Base-by-base conservation (phyloP, 768 basidiomycete species). In the Tylopilus sp. region DNA sequence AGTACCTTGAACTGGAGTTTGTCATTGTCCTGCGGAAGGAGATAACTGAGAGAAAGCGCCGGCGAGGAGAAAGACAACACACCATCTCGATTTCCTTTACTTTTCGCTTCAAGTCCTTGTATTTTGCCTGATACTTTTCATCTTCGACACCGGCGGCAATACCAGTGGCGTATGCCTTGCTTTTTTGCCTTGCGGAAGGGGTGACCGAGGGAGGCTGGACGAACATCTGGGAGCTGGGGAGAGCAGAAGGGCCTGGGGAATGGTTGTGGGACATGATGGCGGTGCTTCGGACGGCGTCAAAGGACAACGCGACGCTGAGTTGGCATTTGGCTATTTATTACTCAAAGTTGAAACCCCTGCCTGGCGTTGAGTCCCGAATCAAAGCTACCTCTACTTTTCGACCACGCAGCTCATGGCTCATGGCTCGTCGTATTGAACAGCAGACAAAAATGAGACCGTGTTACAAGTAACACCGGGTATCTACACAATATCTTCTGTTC, bases 1-100 rank as follows among this genome's bases (percentile, higher is more conserved):
- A 89, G 74, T 33, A 91, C 82, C 69, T 90, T 89, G 77, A 85
- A 83, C 66, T 87, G 82, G 54, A 93, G 79, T 72, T 86, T 90
- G 77, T 92, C 91, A 71, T 93, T 93, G 72, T 92, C 89, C 91
- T 93, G 65, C 37, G 63, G 44, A 40, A 9, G 49, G 46, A 57
- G 28, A 50, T 28, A 2, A 36, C 45, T 16, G 19, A 52, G 30
- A 58, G 47, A 44, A 33, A 49, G 47, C 33, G 54, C 42, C 44
- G 14, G 34, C 37, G 43, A 24, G 22, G 19, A 36, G 30, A 26
- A 31, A 37, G 17, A 38, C 10, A 60, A 81, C 86, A 61, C 55
- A 90, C 91, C 29, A 77, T 71, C 73, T 93, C 91, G 58, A 92
- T 87, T 71, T 92, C 89, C 67, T 84, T 87, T 53, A 92, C 89